Evolutionary conservation across 441 rosid genomes (phyloP), one percentile per base, ranked within the genome.

Genomic region (Arabidopsis hybrid): DNA sequence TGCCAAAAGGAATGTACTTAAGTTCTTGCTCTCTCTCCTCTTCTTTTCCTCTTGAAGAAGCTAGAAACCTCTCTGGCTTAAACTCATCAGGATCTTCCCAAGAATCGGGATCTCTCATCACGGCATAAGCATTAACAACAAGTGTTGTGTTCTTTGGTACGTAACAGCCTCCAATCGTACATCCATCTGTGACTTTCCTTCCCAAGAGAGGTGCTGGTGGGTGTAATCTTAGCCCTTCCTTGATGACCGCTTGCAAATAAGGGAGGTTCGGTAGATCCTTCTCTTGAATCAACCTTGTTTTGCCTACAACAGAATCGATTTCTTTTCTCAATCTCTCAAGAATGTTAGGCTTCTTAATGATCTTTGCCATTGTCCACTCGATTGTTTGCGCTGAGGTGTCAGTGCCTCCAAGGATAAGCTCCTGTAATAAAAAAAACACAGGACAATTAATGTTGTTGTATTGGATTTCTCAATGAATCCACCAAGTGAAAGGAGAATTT

Each of bases 281-380:
- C 60, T 70, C 74, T 59, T 70, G 66, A 36, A 70, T 21, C 66
- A 70, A n/a, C 0, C 74, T 59, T 36, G 74, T 8, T n/a, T 47
- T 13, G 5, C 66, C 74, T n/a, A 71, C 60, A 4, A 71, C 60
- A 0, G 32, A 60, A 7, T 71, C 75, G 6, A 60, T 49, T 21
- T 71, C 75, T 38, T 29, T 42, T 60, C 60, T 21, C 26, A 21
- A 21, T 21, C 26, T 21, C 26, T 21, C 26, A 21, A 21, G 26
- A 21, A 21, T 21, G 26, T 21, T 21, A 21, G 26, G 26, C 26
- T 21, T 21, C 26, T 21, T 21, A 21, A 21, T 21, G 26, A 21
- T 21, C 26, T 21, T 21, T 21, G 26, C 26, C 26, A 21, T 21
- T 21, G 26, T 21, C 26, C 26, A 21, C 26, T 21, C 26, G 26